Percentiles rank a stretch among this genome's conserved stretches.
These are phyloP conservation scores for Gossypium ekmanianum DNA, from an alignment of 345 rosid species.

Conservation along the genomic window DNA sequence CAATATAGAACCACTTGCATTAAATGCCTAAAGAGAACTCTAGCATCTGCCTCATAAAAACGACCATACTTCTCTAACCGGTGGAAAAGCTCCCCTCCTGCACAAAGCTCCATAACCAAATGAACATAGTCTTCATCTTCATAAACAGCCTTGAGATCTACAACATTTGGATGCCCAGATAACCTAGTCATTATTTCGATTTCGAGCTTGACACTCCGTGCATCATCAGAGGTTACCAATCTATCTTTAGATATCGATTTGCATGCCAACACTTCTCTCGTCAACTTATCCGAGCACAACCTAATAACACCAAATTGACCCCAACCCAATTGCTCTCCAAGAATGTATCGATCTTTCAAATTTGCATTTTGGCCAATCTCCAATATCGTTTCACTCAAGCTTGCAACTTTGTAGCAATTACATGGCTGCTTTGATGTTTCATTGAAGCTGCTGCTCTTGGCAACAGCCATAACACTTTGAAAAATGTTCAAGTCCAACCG, in stretches of 20 bases:
- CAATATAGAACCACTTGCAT: constrained; percentile 61
- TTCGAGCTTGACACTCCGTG: constrained; percentile 55
- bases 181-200: constrained; percentile 66
- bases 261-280: constrained; percentile 60
- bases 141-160: constrained; percentile 63
- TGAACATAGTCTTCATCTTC: constrained; percentile 63
- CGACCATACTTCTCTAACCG: constrained; percentile 52
- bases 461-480: constrained; percentile 51
- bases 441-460: constrained; percentile 34
- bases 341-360: constrained; percentile 45
- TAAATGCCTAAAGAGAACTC: constrained; percentile 52
- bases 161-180: constrained; percentile 71
- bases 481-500: constrained; percentile 15
- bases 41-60: constrained; percentile 52
- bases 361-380: constrained; percentile 41
- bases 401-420: constrained; percentile 37
- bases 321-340: constrained; percentile 64
- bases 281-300: constrained; percentile 52
- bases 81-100: constrained; percentile 69
- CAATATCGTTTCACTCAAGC: constrained; percentile 45
- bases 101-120: constrained; percentile 73
- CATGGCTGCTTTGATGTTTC: constrained; percentile 33
- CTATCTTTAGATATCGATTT: constrained; percentile 63
- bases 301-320: constrained; percentile 70
- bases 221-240: constrained; percentile 53